Evolutionary conservation across 208 protist species (phyloP).

Genomic region (Porcisia hertigi): DNA sequence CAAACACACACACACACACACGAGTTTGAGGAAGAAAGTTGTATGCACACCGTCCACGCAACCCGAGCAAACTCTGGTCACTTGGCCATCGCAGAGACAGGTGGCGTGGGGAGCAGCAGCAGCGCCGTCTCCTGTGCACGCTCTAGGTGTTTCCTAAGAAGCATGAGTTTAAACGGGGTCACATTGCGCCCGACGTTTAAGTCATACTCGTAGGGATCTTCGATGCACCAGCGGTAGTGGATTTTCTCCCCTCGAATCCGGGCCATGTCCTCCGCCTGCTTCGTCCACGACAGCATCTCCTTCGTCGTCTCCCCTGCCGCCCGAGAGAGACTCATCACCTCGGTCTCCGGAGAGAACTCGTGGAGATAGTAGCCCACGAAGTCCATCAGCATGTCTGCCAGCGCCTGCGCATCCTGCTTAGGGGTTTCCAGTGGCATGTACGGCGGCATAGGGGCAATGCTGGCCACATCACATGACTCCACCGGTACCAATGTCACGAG

Average conservation of each 20-base stretch:
- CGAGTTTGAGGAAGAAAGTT: no score
- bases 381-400: constrained; percentile 73
- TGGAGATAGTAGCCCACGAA: constrained; percentile 79
- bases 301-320: constrained; percentile 47
- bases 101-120: constrained; percentile 31
- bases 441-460: constrained; percentile 35
- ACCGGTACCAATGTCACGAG: constrained; percentile 60
- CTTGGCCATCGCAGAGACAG: not conserved
- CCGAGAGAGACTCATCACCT: constrained; percentile 77
- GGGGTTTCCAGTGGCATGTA: constrained; percentile 29
- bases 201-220: constrained; percentile 91
- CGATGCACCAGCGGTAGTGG: constrained; percentile 89
- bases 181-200: constrained; percentile 88
- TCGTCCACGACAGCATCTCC: constrained; percentile 78
- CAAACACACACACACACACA: not conserved
- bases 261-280: constrained; percentile 70
- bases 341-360: constrained; percentile 63
- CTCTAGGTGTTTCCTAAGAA: constrained; percentile 73
- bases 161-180: constrained; percentile 82
- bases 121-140: constrained; percentile 65
- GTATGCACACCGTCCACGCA: not conserved
- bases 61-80: not conserved
- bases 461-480: constrained; percentile 47
- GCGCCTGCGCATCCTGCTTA: constrained; percentile 24
- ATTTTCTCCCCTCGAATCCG: constrained; percentile 77